Conservation (phyloP, 352 stramenopile species). For the Aphanomyces astaci region DNA sequence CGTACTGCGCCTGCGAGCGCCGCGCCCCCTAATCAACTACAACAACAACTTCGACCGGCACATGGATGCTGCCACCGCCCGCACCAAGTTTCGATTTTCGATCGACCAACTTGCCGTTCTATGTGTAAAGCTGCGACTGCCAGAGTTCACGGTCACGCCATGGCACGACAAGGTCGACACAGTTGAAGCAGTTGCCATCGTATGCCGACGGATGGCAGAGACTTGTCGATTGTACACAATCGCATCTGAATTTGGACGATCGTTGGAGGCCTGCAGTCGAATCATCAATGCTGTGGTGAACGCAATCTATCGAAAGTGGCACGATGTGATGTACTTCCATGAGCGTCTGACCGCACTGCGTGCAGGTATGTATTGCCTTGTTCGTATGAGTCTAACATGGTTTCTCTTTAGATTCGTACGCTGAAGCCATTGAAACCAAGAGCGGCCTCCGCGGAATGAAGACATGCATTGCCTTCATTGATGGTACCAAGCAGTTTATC, state of each 20-base stretch:
- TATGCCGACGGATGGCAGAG: background rate
- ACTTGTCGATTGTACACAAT: background rate
- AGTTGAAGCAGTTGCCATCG: background rate
- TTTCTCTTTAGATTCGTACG: background rate
- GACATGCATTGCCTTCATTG: constrained; percentile 23
- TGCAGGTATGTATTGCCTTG: background rate
- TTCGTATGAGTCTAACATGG: background rate
- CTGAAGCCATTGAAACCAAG: background rate
- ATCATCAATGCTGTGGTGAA: background rate
- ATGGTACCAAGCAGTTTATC: constrained; percentile 19
- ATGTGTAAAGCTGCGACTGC: background rate
- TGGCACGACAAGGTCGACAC: background rate
- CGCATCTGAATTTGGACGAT: constrained; percentile 3
- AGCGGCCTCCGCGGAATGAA: background rate
- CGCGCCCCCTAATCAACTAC: background rate
- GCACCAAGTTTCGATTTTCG: background rate
- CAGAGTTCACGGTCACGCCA: background rate
- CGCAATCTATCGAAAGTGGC: background rate
- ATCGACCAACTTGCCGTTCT: background rate
- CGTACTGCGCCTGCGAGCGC: background rate
- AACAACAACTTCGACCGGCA: background rate
- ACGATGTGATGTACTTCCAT: background rate
- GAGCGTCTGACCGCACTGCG: background rate
- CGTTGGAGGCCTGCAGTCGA: background rate
- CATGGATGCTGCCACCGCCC: background rate